Evolutionary conservation across 2,329 filamentous ascomycete species (phyloP).

Genomic region (Dactylellina sp.): DNA sequence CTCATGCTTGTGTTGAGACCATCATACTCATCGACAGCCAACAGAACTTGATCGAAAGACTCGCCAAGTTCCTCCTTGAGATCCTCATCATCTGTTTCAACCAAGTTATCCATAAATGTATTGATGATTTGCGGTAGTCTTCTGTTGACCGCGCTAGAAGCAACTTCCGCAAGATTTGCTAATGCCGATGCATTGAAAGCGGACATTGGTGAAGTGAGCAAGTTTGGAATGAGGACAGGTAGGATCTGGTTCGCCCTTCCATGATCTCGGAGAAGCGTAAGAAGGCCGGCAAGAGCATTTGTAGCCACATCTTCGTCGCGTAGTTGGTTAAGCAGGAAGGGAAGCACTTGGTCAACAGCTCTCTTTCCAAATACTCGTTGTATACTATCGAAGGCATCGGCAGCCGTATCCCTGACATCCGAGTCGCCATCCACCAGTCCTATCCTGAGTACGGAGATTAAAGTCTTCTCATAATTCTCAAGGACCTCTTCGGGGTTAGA

Average conservation of each 20-base stretch:
- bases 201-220: conserved; percentile 89
- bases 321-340: conserved; percentile 88
- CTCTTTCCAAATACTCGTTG: conserved; percentile 94
- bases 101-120: conserved; percentile 91
- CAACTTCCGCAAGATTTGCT: conserved; percentile 91
- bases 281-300: conserved; percentile 88
- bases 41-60: conserved; percentile 88
- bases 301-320: conserved; percentile 87
- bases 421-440: conserved; percentile 89
- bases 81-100: conserved; percentile 79
- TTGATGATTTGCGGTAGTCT: conserved; percentile 91
- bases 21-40: conserved; percentile 95
- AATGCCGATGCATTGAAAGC: conserved; percentile 94
- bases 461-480: conserved; percentile 92
- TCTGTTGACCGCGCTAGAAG: conserved; percentile 88
- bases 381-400: conserved; percentile 94
- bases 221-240: conserved; percentile 92
- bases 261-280: conserved; percentile 92
- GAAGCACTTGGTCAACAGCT: conserved; percentile 93
- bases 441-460: conserved; percentile 92
- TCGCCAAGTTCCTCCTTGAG: conserved; percentile 78
- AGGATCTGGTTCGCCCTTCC: conserved; percentile 96
- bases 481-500: conserved; percentile 89
- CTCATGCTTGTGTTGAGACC: conserved; percentile 96
- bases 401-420: conserved; percentile 92